A percentile compares a stretch with the other conserved stretches of the same genome.
Conservation (phyloP, 2,329 filamentous ascomycete species). For the Lithohypha guttulata region DNA sequence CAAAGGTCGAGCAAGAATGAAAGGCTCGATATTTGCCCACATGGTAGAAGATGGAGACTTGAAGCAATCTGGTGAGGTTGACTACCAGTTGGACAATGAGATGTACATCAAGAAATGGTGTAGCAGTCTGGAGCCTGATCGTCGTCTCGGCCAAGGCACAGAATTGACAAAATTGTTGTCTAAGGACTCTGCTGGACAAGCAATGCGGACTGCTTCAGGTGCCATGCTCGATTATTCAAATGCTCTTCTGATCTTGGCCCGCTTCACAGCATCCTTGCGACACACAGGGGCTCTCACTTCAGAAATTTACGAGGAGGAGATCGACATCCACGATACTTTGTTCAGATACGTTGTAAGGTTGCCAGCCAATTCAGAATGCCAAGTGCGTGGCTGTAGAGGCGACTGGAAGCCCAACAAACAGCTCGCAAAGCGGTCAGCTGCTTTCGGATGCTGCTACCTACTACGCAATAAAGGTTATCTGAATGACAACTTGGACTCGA, state of each 20-base stretch:
- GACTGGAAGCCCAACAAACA: slow-evolving; percentile 56
- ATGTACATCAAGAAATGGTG: slow-evolving; percentile 63
- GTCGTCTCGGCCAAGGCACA: slow-evolving; percentile 53
- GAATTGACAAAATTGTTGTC: slow-evolving; percentile 47
- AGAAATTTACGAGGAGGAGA: slow-evolving; percentile 31
- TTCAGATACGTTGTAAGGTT: slow-evolving; percentile 72
- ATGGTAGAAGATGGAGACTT: slow-evolving; percentile 67
- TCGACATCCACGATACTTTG: slow-evolving; percentile 32
- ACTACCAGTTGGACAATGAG: slow-evolving; percentile 44
- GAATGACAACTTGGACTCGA: slow-evolving; percentile 63
- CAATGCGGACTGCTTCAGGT: slow-evolving; percentile 15
- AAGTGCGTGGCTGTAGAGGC: slow-evolving; percentile 57
- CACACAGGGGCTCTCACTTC: slow-evolving; percentile 38
- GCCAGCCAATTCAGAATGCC: slow-evolving; percentile 53
- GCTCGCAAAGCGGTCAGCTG: slow-evolving; percentile 75
- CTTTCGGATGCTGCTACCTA: slow-evolving; percentile 68
- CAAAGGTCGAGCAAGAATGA: slow-evolving; percentile 69
- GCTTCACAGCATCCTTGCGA: slow-evolving; percentile 24
- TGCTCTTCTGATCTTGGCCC: slow-evolving; percentile 15
- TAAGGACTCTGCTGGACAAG: slow-evolving; percentile 31
- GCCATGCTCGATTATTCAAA: slow-evolving; percentile 18
- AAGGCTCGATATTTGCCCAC: slow-evolving; percentile 67
- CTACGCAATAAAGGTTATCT: slow-evolving; percentile 58
- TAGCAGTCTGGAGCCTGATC: slow-evolving; percentile 59
- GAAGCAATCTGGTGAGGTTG: slow-evolving; percentile 49